Evolutionary conservation across 73 alveolate species (phyloP), one percentile per base, ranked within the genome.

Genomic region (Paramecium bursaria): DNA sequence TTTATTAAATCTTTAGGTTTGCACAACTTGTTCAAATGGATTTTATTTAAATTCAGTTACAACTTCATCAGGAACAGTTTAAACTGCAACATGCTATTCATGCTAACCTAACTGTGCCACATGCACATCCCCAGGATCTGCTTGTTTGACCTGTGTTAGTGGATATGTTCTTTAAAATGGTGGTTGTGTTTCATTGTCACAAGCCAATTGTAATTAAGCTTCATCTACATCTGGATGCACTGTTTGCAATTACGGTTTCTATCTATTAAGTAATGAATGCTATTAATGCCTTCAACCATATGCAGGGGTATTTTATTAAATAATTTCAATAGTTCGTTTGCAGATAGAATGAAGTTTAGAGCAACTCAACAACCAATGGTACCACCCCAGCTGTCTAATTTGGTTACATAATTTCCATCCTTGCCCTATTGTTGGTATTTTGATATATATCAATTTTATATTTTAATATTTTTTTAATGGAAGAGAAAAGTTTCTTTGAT

Each of bases 81-180:
- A 5, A 5, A 7, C 5, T 39, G 11, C 49, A 7, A 11, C 14
- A 26, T 67, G 82, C 27, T 39, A 30, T 44, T 2, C 11, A 5
- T 67, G 82, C 17, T 47, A 42, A 13, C 0, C 19, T 31, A 47
- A 67, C 19, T 67, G 82, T 39, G 60, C 60, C 19, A 67, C 82
- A 7, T 67, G 82, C 44, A 6, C 55, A 21, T 22, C 60, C 21
- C 82, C 82, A 67, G 82, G 82, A 30, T 19, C 33, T 15, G 33
- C 44, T 33, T 67, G 82, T 42, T 21, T 7, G 7, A 21, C 82
- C 14, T 67, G 82, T 67, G 3, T 1, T 4, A 2, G 39, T 67
- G 82, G 82, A 15, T 67, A 35, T 35, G 82, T 67, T 3, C 55
- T 67, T 10, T 4, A 19, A 67, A 67, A 67, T 67, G 82, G 82